Evolutionary conservation across 2,329 filamentous ascomycete genomes (phyloP), one percentile per base, ranked within the genome.

Genomic region (Colletotrichum sp.): DNA sequence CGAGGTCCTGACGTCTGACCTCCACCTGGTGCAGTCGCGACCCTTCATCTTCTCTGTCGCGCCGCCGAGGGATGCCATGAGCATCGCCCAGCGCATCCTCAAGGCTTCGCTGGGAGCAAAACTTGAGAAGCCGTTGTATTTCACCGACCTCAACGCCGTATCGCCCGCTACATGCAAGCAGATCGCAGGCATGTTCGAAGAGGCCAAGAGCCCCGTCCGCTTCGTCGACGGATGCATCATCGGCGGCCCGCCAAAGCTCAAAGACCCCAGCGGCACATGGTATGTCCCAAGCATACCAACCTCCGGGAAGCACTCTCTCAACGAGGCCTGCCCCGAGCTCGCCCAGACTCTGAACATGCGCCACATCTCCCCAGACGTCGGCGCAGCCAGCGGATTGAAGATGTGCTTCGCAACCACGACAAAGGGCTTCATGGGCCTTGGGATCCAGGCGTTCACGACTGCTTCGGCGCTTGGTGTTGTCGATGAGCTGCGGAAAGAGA

Each of bases 371-470:
- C 77, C 83, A 3, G 84, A 86, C 7, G 84, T 93, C 65, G 91
- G 91, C 39, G 85, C 87, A 1, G 91, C 92, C 3, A 90, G 88
- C 62, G 91, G 91, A 0, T 85, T 93, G 64, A 93, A 93, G 83
- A 92, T 92, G 88, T 93, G 91, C 82, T 93, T 93, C 81, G 91
- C 91, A 16, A 88, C 88, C 66, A 83, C 91, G 68, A 87, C 87
- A 24, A 94, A 93, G 83, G 92, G 92, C 9, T 92, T 93, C 80
- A 92, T 90, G 2, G 93, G 93, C 1, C 86, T 96, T 2, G 91
- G 92, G 1, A 89, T 95, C 26, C 92, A 95, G 81, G 90, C 93
- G 0, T 95, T 93, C 81, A 92, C 93, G 5, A 95, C 94, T 0
- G 94, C 94, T 0, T 86, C 89, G 24, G 85, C 86, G 0, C 87